phyloP scores from a whole-genome alignment of 2,329 filamentous ascomycete genomes.

The Cordyceps javanica region DNA sequence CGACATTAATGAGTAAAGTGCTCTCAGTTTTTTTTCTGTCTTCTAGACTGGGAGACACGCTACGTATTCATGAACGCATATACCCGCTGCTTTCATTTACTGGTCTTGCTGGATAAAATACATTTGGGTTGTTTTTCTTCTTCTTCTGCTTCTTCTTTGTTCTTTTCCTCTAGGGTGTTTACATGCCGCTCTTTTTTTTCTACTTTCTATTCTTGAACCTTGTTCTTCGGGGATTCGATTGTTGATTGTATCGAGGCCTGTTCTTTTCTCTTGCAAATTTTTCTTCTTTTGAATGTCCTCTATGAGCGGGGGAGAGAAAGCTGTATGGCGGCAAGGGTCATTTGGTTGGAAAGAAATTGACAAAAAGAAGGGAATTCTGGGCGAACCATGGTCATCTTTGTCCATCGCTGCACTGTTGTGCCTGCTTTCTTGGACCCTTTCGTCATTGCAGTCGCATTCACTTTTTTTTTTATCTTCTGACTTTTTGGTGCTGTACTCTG shows the following conservation, averaged over 20 bases:
- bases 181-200: slow-evolving; percentile 7
- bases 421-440: background rate
- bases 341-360: slow-evolving; percentile 5
- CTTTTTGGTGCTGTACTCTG: too few relatives aligned
- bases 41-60: slow-evolving; percentile 7
- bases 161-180: slow-evolving; percentile 5
- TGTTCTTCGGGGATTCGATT: background rate
- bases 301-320: background rate
- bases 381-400: background rate
- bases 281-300: slow-evolving; percentile 12
- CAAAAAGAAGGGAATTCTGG: background rate
- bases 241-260: background rate
- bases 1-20: slow-evolving; percentile 16
- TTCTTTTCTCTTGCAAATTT: slow-evolving; percentile 10
- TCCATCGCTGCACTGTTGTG: background rate
- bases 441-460: background rate
- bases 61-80: slow-evolving; percentile 28
- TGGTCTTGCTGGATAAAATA: slow-evolving; percentile 12
- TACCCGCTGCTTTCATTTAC: slow-evolving; percentile 22
- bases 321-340: background rate
- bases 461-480: background rate
- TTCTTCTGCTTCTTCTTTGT: slow-evolving; percentile 1
- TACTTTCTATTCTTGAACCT: slow-evolving; percentile 15
- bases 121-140: slow-evolving; percentile 10
- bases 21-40: slow-evolving; percentile 3